Percentiles rank a stretch among this genome's conserved stretches.
These are phyloP conservation scores for Aspergillus tubingensis DNA, from an alignment of 2,329 filamentous ascomycete genomes.

Conservation along the genomic window DNA sequence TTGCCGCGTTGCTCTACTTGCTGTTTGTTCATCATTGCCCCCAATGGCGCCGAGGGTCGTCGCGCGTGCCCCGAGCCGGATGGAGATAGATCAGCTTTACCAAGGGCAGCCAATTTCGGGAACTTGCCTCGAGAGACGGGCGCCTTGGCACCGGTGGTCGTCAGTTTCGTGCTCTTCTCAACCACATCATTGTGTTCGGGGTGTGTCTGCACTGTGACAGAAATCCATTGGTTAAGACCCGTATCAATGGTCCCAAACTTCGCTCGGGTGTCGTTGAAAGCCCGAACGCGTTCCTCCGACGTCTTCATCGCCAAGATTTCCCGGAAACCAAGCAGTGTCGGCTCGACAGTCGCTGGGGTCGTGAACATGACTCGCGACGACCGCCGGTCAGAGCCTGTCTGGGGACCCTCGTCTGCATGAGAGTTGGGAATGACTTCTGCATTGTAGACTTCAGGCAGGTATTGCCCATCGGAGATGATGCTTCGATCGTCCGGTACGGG, in stretches of 20 bases:
- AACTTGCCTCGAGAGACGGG: conserved; percentile 42
- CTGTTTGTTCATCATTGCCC: conserved; percentile 53
- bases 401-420: conserved; percentile 11
- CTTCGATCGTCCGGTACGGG: conserved; percentile 23
- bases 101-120: conserved; percentile 42
- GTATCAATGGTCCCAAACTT: conserved; percentile 73
- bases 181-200: conserved; percentile 56
- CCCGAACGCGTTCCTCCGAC: conserved; percentile 67
- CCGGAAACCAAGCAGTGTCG: conserved; percentile 63
- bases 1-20: conserved; percentile 83
- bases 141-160: conserved; percentile 31
- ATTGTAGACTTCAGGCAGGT: conserved; percentile 17
- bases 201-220: conserved; percentile 50
- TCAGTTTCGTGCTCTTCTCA: conserved; percentile 36
- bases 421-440: conserved; percentile 12
- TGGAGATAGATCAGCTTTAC: conserved; percentile 34
- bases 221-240: conserved; percentile 67
- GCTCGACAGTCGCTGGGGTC: conserved; percentile 23
- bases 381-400: conserved; percentile 12
- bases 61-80: conserved; percentile 36
- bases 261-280: conserved; percentile 70
- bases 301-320: conserved; percentile 74
- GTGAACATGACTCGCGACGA: conserved; percentile 15
- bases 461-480: conserved; percentile 13
- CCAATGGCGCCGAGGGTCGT: conserved; percentile 40